Base-by-base conservation (phyloP, 805 yeast species). In the Sugiyamaella floridensis region DNA sequence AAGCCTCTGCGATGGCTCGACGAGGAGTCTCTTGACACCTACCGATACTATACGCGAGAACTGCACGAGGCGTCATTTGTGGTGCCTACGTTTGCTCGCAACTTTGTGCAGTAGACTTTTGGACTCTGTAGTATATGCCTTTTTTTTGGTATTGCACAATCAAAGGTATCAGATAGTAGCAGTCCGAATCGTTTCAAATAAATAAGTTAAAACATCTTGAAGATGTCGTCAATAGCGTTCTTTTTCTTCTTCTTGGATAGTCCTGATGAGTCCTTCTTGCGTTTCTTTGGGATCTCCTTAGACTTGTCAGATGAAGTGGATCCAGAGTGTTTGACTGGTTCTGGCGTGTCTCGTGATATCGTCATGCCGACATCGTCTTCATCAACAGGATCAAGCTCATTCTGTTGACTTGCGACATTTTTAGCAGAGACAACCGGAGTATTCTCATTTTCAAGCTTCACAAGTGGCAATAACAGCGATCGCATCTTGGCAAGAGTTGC, bases 41-140 rank as follows among this genome's bases (percentile, higher is more conserved):
- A 81, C 80, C 80, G 78, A 64, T 92, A 93, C 75, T 92, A 92
- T 76, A 89, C 82, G 70, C 78, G 80, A 62, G 77, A 77, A 62
- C 82, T 93, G 59, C 99, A 92, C 71, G 78, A 75, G 67, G 93
- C 97, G 47, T 79, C 96, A 18, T 92, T 89, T 64, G 86, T 89
- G 55, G 78, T 93, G 68, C 99, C 98, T 61, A 89, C 83, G 55
- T 92, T 93, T 83, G 98, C 96, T 55, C 76, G 80, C 58, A 73
- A 71, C 60, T 79, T 71, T 61, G 63, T 79, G 43, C 42, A 29
- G n/a, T 51, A 32, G 41, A 28, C 41, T 20, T 12, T n/a, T 15
- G n/a, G 37, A 14, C 37, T 11, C 37, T 11, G 37, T 32, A 5
- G n/a, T 22, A 22, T 22, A 22, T 22, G 26, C 26, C 3, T 3